Conservation (phyloP, 345 rosid genomes). For the Microcos paniculata region DNA sequence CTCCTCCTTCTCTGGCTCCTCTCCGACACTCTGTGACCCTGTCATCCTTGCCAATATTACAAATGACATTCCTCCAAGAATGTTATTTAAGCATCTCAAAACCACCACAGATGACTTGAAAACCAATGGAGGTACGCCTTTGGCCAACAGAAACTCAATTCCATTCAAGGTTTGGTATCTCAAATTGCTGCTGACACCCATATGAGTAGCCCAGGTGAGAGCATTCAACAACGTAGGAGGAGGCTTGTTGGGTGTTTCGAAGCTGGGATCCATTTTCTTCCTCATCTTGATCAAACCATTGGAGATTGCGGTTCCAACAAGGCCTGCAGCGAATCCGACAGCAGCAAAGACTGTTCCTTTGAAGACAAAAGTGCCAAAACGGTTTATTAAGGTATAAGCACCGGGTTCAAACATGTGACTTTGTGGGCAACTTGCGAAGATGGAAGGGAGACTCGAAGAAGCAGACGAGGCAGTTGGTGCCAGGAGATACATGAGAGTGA, state of each 20-base stretch:
- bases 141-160: slow-evolving; percentile 67
- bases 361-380: slow-evolving; percentile 76
- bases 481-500: slow-evolving; percentile 85
- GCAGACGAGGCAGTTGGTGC: slow-evolving; percentile 67
- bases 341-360: slow-evolving; percentile 84
- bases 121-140: slow-evolving; percentile 50
- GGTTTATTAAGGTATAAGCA: slow-evolving; percentile 41
- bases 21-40: slow-evolving; percentile 70
- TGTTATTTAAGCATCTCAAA: slow-evolving; percentile 75
- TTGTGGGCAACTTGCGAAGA: slow-evolving; percentile 77
- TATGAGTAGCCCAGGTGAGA: slow-evolving; percentile 82
- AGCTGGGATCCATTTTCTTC: slow-evolving; percentile 94
- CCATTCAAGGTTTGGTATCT: slow-evolving; percentile 95
- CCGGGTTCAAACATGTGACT: slow-evolving; percentile 95
- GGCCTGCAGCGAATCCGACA: slow-evolving; percentile 92
- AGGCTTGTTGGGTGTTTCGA: slow-evolving; percentile 86
- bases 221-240: slow-evolving; percentile 89
- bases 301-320: slow-evolving; percentile 79
- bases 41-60: slow-evolving; percentile 91
- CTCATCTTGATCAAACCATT: slow-evolving; percentile 79
- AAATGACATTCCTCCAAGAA: slow-evolving; percentile 91
- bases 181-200: slow-evolving; percentile 90
- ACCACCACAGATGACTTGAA: slow-evolving; percentile 86
- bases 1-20: slow-evolving; percentile 12
- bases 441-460: slow-evolving; percentile 52